Base-by-base conservation (phyloP, 2,329 filamentous ascomycete genomes). In the Berkeleyomyces basicola region DNA sequence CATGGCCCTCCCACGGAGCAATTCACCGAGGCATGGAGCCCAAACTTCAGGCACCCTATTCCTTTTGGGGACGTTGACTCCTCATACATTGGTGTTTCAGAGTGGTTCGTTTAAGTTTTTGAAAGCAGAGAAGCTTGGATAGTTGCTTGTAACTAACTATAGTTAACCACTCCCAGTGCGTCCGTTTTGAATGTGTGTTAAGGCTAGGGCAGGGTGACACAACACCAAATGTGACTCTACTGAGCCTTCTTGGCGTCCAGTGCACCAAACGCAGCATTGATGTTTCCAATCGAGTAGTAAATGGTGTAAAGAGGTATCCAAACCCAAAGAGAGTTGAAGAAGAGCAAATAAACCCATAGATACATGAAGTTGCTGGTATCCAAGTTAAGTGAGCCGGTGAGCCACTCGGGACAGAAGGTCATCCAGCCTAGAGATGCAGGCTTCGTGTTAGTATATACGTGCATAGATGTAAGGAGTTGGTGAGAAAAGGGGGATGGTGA, bases 351-450 rank as follows among this genome's bases (percentile, higher is more conserved):
- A 11, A 86, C 74, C 83, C 83, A 86, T 66, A 79, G 73, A 68
- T 84, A 84, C 82, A 87, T 84, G 67, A 81, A 85, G 72, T 86
- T 86, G 73, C 78, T 82, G 16, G 77, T 76, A 70, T 86, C 81
- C 64, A 87, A 78, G 69, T 84, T 85, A 66, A 77, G 69, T 69
- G 78, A 86, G 60, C 78, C 78, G 1, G 78, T 80, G 10, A 87
- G 73, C 84, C 84, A 87, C 72, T 87, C 84, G 10, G 84, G 84
- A 71, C 80, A 83, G 70, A 87, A 87, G 0, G 84, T 87, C 80
- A 87, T 86, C 73, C 83, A 87, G 16, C 83, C 81, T 82, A 46
- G n/a, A 11, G 10, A 14, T 9, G 3, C 36, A 23, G n/a, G 14
- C 33, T 23, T n/a, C 31, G 53, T 47, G 61, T 61, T 51, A 62